Evolutionary conservation across 2,329 filamentous ascomycete genomes (phyloP).

Genomic region (Xylariales sp.): DNA sequence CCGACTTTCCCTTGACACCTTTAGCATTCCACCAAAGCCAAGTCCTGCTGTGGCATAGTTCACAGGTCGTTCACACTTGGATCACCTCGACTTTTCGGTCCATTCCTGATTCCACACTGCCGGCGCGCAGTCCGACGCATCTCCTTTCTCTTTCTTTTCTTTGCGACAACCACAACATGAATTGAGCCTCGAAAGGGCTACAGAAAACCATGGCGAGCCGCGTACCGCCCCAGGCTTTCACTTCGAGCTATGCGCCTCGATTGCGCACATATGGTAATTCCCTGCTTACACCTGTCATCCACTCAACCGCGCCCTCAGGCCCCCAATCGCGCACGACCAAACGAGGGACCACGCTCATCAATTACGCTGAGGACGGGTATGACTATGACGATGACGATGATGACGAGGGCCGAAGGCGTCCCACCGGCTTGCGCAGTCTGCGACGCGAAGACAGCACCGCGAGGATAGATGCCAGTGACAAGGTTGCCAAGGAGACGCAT

Average conservation of each 20-base stretch:
- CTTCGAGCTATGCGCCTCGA: slow-evolving; percentile 87
- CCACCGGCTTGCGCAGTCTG: slow-evolving; percentile 78
- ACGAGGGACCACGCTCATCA: slow-evolving; percentile 92
- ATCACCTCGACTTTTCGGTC: too few relatives aligned
- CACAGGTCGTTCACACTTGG: too few relatives aligned
- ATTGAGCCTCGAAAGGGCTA: neutral
- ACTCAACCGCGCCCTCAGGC: slow-evolving; percentile 60
- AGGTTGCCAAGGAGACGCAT: slow-evolving; percentile 76
- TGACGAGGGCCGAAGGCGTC: slow-evolving; percentile 72
- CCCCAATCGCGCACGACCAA: slow-evolving; percentile 83
- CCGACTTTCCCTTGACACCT: too few relatives aligned
- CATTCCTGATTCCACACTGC: too few relatives aligned
- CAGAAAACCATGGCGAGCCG: slow-evolving; percentile 41
- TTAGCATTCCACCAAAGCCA: too few relatives aligned
- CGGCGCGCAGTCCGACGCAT: too few relatives aligned
- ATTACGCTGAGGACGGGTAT: slow-evolving; percentile 94
- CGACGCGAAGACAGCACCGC: slow-evolving; percentile 68
- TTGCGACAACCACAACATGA: slow-evolving; percentile 3
- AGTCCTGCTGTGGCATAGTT: too few relatives aligned
- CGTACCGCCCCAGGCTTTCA: slow-evolving; percentile 72
- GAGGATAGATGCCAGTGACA: slow-evolving; percentile 63
- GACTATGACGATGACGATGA: slow-evolving; percentile 74
- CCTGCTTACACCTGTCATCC: slow-evolving; percentile 78
- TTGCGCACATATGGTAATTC: slow-evolving; percentile 89
- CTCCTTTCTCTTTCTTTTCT: too few relatives aligned